Evolutionary conservation across 257 asterid species (phyloP).

Genomic region (Mentha longifolia): DNA sequence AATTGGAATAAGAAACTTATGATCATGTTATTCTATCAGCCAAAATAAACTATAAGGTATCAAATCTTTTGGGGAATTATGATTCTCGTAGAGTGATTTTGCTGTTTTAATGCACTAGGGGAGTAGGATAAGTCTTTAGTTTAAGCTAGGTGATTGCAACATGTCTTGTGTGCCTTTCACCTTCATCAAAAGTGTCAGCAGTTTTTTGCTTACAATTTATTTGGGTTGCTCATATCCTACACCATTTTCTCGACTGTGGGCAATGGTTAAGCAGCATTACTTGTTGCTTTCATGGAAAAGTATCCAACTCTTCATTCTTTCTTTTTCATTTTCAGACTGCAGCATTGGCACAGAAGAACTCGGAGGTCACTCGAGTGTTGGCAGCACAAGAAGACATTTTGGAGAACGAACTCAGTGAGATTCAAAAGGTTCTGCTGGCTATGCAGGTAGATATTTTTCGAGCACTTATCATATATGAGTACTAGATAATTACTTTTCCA

Average conservation of each 20-base stretch:
- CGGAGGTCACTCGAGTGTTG: slow-evolving; percentile 82
- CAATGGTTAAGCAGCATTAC: neutral
- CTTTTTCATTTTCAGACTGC: slow-evolving; percentile 56
- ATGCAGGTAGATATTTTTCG: slow-evolving; percentile 70
- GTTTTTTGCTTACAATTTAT: neutral
- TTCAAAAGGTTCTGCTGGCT: slow-evolving; percentile 84
- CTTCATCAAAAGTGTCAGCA: neutral
- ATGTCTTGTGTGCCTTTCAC: neutral
- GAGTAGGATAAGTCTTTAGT: neutral
- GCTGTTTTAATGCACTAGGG: no score
- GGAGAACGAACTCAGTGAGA: slow-evolving; percentile 91
- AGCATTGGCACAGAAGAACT: slow-evolving; percentile 77
- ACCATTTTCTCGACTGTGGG: neutral
- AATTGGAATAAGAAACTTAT: neutral
- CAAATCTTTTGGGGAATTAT: neutral
- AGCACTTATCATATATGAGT: neutral
- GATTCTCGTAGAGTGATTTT: neutral
- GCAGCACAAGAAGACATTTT: slow-evolving; percentile 72
- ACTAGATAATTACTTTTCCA: slow-evolving; percentile 44
- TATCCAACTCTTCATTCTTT: slow-evolving; percentile 3
- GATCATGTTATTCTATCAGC: neutral
- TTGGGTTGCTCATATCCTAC: neutral
- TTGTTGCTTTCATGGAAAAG: slow-evolving; percentile 19
- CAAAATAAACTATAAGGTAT: neutral
- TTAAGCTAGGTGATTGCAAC: neutral